A percentile compares a stretch with the other conserved stretches of the same genome.
Conservation (phyloP, 1,139 yeast species). For the Yamadazyma blattariae region DNA sequence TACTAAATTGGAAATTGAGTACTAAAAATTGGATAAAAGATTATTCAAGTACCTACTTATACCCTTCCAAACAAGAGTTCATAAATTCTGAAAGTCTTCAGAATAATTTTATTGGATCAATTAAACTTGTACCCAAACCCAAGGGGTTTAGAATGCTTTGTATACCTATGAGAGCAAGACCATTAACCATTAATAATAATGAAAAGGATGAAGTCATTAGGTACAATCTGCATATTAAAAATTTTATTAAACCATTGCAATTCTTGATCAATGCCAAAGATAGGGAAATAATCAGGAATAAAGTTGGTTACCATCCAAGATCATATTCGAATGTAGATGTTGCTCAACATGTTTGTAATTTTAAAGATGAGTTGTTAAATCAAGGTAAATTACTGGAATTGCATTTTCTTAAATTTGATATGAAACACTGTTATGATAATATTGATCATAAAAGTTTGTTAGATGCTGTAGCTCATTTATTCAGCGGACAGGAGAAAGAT, state of each 20-base stretch:
- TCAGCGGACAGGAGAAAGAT: conserved; percentile 18
- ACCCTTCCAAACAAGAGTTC: conserved; percentile 9
- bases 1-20: conserved; percentile 53
- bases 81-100: conserved; percentile 5
- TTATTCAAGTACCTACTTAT: conserved; percentile 35
- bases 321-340: conserved; percentile 29
- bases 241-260: conserved; percentile 22
- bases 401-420: conserved; percentile 70
- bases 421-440: conserved; percentile 75
- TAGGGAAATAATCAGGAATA: conserved; percentile 15
- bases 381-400: conserved; percentile 33
- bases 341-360: conserved; percentile 16
- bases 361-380: conserved; percentile 14
- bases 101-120: conserved; percentile 29
- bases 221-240: conserved; percentile 16
- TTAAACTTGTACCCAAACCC: conserved; percentile 54
- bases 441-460: conserved; percentile 53
- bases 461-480: conserved; percentile 24
- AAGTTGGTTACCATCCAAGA: conserved; percentile 19
- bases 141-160: conserved; percentile 59
- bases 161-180: conserved; percentile 41
- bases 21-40: conserved; percentile 37
- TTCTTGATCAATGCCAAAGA: conserved; percentile 12
- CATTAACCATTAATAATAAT: conserved; percentile 10
- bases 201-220: conserved; percentile 14